Base-by-base conservation (phyloP, 805 yeast genomes). In the Saturnispora kantuleensis region DNA sequence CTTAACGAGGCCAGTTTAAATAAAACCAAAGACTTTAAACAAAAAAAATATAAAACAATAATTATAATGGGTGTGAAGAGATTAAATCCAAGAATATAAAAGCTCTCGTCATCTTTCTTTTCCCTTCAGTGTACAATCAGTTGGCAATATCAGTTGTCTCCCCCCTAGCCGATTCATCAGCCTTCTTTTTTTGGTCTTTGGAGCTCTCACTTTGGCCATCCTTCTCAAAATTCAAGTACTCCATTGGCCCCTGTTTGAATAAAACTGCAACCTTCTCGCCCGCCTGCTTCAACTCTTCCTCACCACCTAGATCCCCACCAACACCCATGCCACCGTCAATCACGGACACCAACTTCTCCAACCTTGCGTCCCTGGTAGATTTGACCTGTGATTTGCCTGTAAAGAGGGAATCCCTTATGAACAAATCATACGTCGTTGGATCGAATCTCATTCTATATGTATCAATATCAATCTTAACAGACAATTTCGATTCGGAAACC, bases 391-490 rank as follows among this genome's bases (percentile, higher is more conserved):
- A 46, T 29, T 63, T 68, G n/a, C 50, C 48, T 9, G 54, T 53
- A 48, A 69, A 78, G 13, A 76, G 66, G 1, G 79, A 65, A 49
- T 70, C 71, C 41, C 94, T 71, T 2, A 86, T 73, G 55, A 84
- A 87, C 50, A 80, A 81, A 65, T 93, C 98, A 51, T 73, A 77
- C 0, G 95, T 77, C 5, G 73, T 79, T 4, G 82, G 73, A 57
- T 86, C 95, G 58, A 90, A 88, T 57, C 84, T 79, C 56, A 93
- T 65, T 50, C 84, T 73, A 62, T 86, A 93, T 3, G 88, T 77
- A 54, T 81, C 82, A 54, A 79, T 77, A 56, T 89, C 79, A 34
- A 90, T 74, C 39, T 85, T 80, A 15, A 93, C 90, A 56, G 79
- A 79, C 62, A 90, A 67, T 21, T 78, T 81, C 31, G 95, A 79